phyloP scores from a whole-genome alignment of 768 basidiomycete genomes.

The Cantharellus cinnabarinus region DNA sequence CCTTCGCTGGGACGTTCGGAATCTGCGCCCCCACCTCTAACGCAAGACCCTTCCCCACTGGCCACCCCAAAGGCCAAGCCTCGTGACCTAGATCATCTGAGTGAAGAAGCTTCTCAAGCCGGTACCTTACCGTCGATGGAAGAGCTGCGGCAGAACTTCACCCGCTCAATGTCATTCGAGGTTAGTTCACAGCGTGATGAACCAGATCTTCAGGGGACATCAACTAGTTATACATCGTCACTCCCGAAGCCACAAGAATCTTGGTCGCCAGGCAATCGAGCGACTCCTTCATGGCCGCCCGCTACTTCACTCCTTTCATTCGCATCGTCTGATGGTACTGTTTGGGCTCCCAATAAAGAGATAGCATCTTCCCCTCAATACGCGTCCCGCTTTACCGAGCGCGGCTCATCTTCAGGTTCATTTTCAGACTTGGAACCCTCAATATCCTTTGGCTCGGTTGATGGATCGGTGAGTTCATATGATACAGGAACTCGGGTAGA shows the following conservation, averaged over 20 bases:
- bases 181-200: neutral
- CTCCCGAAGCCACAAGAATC: neutral
- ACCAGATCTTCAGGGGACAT: neutral
- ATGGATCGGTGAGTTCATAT: neutral
- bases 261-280: neutral
- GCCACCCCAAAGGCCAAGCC: neutral
- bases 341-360: neutral
- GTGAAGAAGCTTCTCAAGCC: neutral
- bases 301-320: neutral
- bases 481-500: neutral
- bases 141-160: too few relatives aligned
- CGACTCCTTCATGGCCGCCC: neutral
- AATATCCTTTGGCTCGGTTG: neutral
- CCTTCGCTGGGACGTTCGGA: conserved; percentile 12
- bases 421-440: neutral
- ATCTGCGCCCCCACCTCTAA: conserved; percentile 11
- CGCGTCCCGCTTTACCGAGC: neutral
- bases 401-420: neutral
- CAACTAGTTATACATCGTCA: neutral
- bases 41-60: neutral
- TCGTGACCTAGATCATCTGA: neutral
- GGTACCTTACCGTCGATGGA: too few relatives aligned
- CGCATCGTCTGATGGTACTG: neutral
- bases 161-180: too few relatives aligned
- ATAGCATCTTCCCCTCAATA: neutral